Evolutionary conservation across 2,329 filamentous ascomycete genomes (phyloP), one percentile per base, ranked within the genome.

Genomic region (Intubia oerlemansii): DNA sequence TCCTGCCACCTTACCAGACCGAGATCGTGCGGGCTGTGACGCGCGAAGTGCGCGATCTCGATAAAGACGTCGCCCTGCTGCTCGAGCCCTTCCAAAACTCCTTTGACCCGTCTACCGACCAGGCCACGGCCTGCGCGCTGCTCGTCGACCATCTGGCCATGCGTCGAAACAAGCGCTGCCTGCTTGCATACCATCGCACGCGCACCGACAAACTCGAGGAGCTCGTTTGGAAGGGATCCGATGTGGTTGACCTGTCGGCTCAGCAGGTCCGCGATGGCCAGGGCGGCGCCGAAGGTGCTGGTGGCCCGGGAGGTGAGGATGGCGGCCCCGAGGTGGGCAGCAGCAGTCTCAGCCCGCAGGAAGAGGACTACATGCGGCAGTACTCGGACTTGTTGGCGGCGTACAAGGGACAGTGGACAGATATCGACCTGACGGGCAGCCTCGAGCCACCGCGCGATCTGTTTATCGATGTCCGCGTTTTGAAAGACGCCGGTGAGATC

Each of bases 351-450:
- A 92, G 82, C 42, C 84, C 88, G 0, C 85, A 95, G 47, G 88
- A 98, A 49, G 84, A 93, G 49, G 88, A 95, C 42, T 98, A 93
- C 44, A 78, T 92, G 32, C 65, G 85, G 34, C 75, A 84, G 44
- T 98, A 93, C 45, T 74, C 76, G 38, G 84, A 98, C 43, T 58
- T 98, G 39, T 56, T 98, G 31, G 81, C 85, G n/a, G 80, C 82
- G 2, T 93, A 90, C 52, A 98, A 98, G 49, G 88, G 88, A 1
- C 82, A 92, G 44, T 98, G 85, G 85, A 95, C 85, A 13, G 88
- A 98, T 47, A 77, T 98, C 39, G 88, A 98, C 50, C 57, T 98
- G 31, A 93, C 88, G 3, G 88, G 88, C 18, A 88, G 78, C 44
- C 56, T 98, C 45, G 82, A 92, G 45, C 88, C 88, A 15, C 88